These are phyloP conservation scores for Cichorium intybus DNA, from an alignment of 140 eudicot species.

Conservation along the genomic window DNA sequence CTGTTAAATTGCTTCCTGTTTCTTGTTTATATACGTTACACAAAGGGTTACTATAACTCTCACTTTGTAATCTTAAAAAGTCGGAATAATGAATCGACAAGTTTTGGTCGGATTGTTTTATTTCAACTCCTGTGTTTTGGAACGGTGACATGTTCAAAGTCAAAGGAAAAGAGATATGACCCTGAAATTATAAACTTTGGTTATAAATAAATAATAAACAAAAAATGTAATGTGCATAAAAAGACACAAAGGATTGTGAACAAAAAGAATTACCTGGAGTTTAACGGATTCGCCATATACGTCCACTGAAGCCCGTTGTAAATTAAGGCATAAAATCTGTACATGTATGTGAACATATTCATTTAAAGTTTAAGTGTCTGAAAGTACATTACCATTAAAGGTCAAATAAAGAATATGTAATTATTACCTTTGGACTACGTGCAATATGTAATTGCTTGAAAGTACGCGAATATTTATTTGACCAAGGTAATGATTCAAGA, in stretches of 20 bases:
- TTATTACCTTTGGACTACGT: constrained; percentile 75
- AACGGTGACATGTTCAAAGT: constrained; percentile 61
- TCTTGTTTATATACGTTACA: constrained; percentile 13
- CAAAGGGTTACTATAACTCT: constrained; percentile 8
- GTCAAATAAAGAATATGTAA: not conserved
- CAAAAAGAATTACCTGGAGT: constrained; percentile 54
- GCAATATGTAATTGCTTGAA: constrained; percentile 70
- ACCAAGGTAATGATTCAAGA: constrained; percentile 74
- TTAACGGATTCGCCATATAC: constrained; percentile 63
- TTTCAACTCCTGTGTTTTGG: constrained; percentile 46
- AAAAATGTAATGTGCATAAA: not conserved
- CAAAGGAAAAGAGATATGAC: constrained; percentile 73
- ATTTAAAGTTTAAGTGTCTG: not conserved
- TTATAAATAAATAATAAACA: constrained; percentile 21
- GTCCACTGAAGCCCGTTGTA: constrained; percentile 80
- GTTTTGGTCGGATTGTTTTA: constrained; percentile 33
- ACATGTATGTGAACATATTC: constrained; percentile 18
- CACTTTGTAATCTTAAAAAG: constrained; percentile 25
- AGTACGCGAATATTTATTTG: constrained; percentile 66
- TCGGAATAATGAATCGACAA: constrained; percentile 21
- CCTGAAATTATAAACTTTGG: constrained; percentile 45
- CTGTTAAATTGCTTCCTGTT: constrained; percentile 1
- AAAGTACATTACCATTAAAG: not conserved
- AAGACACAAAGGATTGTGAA: not conserved
- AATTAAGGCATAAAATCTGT: constrained; percentile 76